A percentile compares a stretch with the other conserved stretches of the same genome.
phyloP scores from a whole-genome alignment of 1,284 basidiomycete genomes.

The Psilocybe mexicana region DNA sequence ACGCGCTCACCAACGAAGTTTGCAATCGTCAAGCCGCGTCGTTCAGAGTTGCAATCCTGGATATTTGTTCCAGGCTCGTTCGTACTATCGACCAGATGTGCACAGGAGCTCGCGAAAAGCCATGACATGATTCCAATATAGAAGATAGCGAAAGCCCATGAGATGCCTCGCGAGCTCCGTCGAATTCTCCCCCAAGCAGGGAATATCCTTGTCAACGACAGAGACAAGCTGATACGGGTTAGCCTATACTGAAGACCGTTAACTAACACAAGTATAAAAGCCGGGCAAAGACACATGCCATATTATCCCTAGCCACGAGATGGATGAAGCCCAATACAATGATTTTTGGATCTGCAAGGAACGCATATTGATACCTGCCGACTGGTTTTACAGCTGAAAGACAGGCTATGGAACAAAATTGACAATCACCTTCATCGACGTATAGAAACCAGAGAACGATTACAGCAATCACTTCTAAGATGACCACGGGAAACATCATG shows the following conservation, averaged over 20 bases:
- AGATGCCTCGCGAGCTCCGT: conserved; percentile 1
- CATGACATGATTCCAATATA: conserved; percentile 12
- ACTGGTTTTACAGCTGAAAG: neutral
- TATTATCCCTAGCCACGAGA: conserved; percentile 9
- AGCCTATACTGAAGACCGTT: conserved; percentile 1
- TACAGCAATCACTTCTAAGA: conserved; percentile 4
- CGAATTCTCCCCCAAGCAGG: conserved; percentile 8
- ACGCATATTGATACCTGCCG: neutral
- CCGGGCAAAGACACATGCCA: conserved; percentile 4
- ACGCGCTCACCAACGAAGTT: neutral
- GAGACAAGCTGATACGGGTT: conserved; percentile 10
- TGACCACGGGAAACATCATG: conserved; percentile 1
- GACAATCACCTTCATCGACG: conserved; percentile 4
- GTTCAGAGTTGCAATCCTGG: conserved; percentile 8
- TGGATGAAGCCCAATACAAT: conserved; percentile 10
- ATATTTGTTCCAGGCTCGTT: neutral
- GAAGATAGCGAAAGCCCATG: conserved; percentile 6
- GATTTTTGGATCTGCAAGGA: neutral
- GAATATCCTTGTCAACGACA: conserved; percentile 13
- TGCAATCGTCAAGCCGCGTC: conserved; percentile 4
- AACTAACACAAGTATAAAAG: neutral
- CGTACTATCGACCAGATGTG: neutral
- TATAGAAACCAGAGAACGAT: conserved; percentile 8
- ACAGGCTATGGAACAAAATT: neutral
- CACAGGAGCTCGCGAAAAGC: conserved; percentile 10